These are phyloP conservation scores for Cladorrhinum sp. DNA, from an alignment of 2,329 filamentous ascomycete genomes.

Conservation along the genomic window DNA sequence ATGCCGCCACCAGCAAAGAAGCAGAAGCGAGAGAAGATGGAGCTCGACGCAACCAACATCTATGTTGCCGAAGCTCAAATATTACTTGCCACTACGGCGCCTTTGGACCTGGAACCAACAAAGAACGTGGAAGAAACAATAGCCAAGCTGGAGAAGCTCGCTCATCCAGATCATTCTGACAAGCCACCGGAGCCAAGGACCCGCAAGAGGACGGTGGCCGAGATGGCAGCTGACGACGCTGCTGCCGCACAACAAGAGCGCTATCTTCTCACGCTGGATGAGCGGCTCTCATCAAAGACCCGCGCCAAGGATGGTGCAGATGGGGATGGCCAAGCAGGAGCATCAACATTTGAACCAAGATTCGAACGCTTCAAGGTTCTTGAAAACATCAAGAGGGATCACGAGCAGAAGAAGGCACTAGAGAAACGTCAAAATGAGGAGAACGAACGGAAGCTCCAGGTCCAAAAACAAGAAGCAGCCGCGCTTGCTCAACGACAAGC, in stretches of 20 bases:
- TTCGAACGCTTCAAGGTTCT: constrained; percentile 93
- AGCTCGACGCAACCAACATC: constrained; percentile 71
- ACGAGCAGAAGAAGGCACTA: constrained; percentile 72
- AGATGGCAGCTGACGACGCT: constrained; percentile 93
- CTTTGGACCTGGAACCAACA: constrained; percentile 75
- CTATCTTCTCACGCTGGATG: constrained; percentile 90
- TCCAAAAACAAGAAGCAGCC: constrained; percentile 15
- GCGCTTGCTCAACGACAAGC: constrained; percentile 35
- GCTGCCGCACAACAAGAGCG: constrained; percentile 83
- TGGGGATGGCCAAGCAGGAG: constrained; percentile 68
- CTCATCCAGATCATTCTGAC: constrained; percentile 74
- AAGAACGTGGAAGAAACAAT: constrained; percentile 67
- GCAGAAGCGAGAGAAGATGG: constrained; percentile 68
- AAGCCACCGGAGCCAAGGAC: constrained; percentile 80
- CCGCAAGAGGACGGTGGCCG: constrained; percentile 88
- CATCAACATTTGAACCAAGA: constrained; percentile 73
- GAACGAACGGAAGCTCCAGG: constrained; percentile 44
- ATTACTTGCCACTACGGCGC: constrained; percentile 68
- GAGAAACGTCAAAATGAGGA: constrained; percentile 69
- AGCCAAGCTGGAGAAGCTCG: constrained; percentile 65
- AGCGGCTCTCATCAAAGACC: constrained; percentile 64
- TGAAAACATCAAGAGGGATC: constrained; percentile 75
- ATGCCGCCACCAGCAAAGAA: constrained; percentile 63
- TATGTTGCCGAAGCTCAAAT: constrained; percentile 74
- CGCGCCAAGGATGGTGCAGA: constrained; percentile 60